A percentile compares a stretch with the other conserved stretches of the same genome.
These are phyloP conservation scores for Suillus ampliporus DNA, from an alignment of 768 basidiomycete species.

Conservation along the genomic window DNA sequence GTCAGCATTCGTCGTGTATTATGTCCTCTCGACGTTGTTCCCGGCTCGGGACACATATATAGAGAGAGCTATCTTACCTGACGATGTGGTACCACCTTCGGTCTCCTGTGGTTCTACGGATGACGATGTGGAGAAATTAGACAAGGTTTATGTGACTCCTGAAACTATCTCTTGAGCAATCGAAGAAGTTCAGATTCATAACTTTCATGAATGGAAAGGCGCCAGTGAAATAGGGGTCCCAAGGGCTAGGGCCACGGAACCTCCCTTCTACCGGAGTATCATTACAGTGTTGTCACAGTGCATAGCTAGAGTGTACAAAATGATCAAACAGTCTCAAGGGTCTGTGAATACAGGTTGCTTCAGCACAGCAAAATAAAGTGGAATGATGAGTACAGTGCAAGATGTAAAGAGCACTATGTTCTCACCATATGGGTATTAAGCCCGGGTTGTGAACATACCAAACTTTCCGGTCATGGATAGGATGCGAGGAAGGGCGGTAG, in stretches of 20 bases:
- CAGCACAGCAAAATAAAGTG: background rate
- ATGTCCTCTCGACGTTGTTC: slow-evolving; percentile 12
- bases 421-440: too few species aligned
- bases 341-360: background rate
- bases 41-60: slow-evolving; percentile 12
- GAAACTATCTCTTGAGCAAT: background rate
- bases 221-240: too few species aligned
- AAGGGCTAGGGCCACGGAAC: too few species aligned
- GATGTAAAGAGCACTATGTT: too few species aligned
- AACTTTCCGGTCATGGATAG: background rate
- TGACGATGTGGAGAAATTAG: slow-evolving; percentile 10
- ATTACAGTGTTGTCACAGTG: background rate
- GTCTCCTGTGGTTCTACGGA: background rate
- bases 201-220: background rate
- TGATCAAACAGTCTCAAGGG: background rate
- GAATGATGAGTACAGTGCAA: too few species aligned
- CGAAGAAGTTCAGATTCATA: background rate
- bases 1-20: slow-evolving; percentile 14
- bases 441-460: background rate
- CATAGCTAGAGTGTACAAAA: background rate
- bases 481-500: slow-evolving; percentile 15
- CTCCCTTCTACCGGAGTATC: too few species aligned
- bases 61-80: slow-evolving; percentile 13
- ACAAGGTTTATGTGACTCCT: background rate
- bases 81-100: slow-evolving; percentile 5